Evolutionary conservation across 176 grass and related monocot genomes (phyloP).

Genomic region (Oryza rufipogon): DNA sequence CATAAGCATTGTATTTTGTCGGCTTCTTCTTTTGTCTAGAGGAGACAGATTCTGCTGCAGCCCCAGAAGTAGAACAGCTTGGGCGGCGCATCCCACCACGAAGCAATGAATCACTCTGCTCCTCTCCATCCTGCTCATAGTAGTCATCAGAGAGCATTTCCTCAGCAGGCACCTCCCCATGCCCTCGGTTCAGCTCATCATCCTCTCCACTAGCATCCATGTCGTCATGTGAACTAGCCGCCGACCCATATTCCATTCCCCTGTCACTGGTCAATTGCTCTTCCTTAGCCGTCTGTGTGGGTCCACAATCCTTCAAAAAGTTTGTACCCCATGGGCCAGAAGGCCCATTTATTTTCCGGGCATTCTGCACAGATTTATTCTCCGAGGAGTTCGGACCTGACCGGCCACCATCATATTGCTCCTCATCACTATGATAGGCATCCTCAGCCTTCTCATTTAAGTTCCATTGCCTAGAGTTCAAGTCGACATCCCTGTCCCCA

Average conservation of each 20-base stretch:
- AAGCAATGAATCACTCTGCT: slow-evolving; percentile 71
- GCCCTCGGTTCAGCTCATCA: slow-evolving; percentile 52
- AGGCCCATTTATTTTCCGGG: slow-evolving; percentile 40
- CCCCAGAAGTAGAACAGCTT: slow-evolving; percentile 60
- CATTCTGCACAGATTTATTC: slow-evolving; percentile 46
- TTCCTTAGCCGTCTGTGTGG: slow-evolving; percentile 46
- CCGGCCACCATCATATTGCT: slow-evolving; percentile 46
- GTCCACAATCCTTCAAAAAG: slow-evolving; percentile 77
- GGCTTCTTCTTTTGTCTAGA: slow-evolving; percentile 62
- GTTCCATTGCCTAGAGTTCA: slow-evolving; percentile 69
- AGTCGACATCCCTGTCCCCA: slow-evolving; percentile 52
- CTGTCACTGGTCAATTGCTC: slow-evolving; percentile 37
- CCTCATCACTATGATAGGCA: slow-evolving; percentile 60
- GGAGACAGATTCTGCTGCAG: slow-evolving; percentile 51
- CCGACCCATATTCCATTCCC: slow-evolving; percentile 39
- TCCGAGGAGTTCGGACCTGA: slow-evolving; percentile 36
- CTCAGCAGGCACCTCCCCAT: slow-evolving; percentile 71
- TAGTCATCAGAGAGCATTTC: slow-evolving; percentile 98
- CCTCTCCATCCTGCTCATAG: slow-evolving; percentile 90
- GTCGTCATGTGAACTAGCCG: slow-evolving; percentile 57
- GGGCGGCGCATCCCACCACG: slow-evolving; percentile 51
- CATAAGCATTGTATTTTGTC: slow-evolving; percentile 60
- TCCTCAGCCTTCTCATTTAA: slow-evolving; percentile 77
- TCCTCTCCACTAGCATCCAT: slow-evolving; percentile 57
- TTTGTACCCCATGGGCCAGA: slow-evolving; percentile 72